These are phyloP conservation scores for Datura wrightii DNA, from an alignment of 257 asterid genomes.

Conservation along the genomic window DNA sequence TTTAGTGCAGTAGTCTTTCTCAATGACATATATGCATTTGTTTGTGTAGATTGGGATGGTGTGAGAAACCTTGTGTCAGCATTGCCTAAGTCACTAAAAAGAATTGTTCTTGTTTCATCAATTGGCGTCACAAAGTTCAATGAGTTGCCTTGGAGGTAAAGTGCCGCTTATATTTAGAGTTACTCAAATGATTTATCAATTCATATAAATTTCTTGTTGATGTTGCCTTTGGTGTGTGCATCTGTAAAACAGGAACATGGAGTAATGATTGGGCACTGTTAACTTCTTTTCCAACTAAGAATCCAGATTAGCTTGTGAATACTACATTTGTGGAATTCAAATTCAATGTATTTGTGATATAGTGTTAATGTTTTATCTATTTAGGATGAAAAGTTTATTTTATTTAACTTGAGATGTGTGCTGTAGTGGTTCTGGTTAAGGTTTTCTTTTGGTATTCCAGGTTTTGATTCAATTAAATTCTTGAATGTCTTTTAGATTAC, in stretches of 20 bases:
- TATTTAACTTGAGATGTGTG: neutral
- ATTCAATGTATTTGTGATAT: neutral
- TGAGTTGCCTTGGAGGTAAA: slow-evolving; percentile 96
- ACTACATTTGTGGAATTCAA: neutral
- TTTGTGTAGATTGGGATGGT: slow-evolving; percentile 89
- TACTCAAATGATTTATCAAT: neutral
- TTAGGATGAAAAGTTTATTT: neutral
- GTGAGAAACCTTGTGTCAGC: slow-evolving; percentile 83
- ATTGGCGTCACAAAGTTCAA: slow-evolving; percentile 87
- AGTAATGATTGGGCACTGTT: neutral
- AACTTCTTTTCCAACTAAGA: neutral
- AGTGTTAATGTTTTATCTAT: neutral
- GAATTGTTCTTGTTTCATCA: slow-evolving; percentile 88
- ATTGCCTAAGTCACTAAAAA: slow-evolving; percentile 72
- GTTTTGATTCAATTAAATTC: neutral
- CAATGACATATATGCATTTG: slow-evolving; percentile 9
- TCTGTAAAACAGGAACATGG: neutral
- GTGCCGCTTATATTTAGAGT: neutral
- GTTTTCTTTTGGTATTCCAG: neutral
- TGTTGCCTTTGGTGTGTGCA: neutral
- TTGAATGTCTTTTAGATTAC: neutral
- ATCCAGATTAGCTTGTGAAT: neutral
- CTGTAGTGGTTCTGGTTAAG: neutral
- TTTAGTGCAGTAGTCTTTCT: neutral
- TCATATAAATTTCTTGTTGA: neutral